Base-by-base conservation (phyloP, 139 green algal genomes). In the Auxenochlorella pyrenoidosa region DNA sequence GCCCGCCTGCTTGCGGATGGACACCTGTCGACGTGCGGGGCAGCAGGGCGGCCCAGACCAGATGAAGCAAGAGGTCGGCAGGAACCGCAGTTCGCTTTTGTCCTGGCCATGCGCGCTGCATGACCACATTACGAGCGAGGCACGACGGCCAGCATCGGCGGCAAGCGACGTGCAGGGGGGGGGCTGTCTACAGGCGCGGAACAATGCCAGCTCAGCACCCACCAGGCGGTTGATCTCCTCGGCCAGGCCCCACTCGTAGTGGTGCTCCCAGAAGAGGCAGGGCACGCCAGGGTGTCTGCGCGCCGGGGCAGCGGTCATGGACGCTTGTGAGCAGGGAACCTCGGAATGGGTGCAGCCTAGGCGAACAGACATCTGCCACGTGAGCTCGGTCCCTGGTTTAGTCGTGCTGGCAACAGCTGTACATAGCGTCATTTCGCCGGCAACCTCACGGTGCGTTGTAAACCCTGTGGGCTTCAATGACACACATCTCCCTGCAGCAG, bases 251-350 rank as follows among this genome's bases (percentile, higher is more conserved):
- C 94, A 96, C 66, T 93, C 91, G 51, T 94, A 96, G 86, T 93
- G 80, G 88, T 98, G 95, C 87, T 97, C 93, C 82, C 90, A 97
- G 82, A 97, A 96, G 40, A 94, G 24, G 86, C 89, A 93, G 66
- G 92, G 92, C 21, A 92, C 86, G 84, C 84, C 84, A 0, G 84
- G 84, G 41, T 88, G 84, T 18, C 60, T 86, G 78, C 78, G 72
- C 30, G 0, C 5, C 36, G 51, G 18, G 3, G 75, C n/a, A 15
- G 26, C 43, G 34, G 28, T 15, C 68, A 36, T 32, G 28, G 22
- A 43, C 4, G 26, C 26, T 28, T 32, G n/a, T 70, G 12, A 32
- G 24, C 22, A 32, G 60, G 60, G 8, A 12, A 70, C 24, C 4
- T 24, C 3, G 4, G 26, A 70, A 28, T n/a, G n/a, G 60, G 60